phyloP scores from a whole-genome alignment of 768 basidiomycete species.

The Suillus placidus region DNA sequence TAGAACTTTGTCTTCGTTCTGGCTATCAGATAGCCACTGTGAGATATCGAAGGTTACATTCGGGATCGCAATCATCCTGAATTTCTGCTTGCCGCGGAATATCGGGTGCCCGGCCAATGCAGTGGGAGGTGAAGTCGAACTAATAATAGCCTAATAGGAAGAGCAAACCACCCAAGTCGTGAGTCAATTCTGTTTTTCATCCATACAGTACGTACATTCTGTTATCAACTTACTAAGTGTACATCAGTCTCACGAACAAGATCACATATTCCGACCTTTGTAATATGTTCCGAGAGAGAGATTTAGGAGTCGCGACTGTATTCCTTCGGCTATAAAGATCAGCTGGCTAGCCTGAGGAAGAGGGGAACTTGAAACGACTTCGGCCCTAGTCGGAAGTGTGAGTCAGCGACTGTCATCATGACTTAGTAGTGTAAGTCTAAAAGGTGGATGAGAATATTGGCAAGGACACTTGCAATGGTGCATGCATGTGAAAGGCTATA shows the following conservation, averaged over 20 bases:
- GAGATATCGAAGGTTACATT: background rate
- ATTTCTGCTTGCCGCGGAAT: background rate
- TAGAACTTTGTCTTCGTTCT: background rate
- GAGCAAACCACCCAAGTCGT: background rate
- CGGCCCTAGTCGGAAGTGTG: background rate
- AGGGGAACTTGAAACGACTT: background rate
- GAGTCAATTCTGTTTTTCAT: background rate
- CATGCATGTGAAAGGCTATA: background rate
- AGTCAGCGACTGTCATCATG: background rate
- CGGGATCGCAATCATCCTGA: background rate
- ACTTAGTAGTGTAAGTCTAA: background rate
- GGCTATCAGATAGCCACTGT: background rate
- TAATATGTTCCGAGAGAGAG: background rate
- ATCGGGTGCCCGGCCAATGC: background rate
- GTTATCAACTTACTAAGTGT: slow-evolving; percentile 1
- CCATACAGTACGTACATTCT: background rate
- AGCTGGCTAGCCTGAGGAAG: background rate
- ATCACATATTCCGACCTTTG: background rate
- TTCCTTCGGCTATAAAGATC: background rate
- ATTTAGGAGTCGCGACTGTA: background rate
- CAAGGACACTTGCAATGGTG: background rate
- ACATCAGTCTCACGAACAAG: background rate
- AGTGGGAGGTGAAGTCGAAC: background rate
- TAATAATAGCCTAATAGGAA: background rate
- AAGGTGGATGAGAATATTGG: background rate